Evolutionary conservation across 2,329 filamentous ascomycete genomes (phyloP).

Genomic region (Elsinoe ampelina): DNA sequence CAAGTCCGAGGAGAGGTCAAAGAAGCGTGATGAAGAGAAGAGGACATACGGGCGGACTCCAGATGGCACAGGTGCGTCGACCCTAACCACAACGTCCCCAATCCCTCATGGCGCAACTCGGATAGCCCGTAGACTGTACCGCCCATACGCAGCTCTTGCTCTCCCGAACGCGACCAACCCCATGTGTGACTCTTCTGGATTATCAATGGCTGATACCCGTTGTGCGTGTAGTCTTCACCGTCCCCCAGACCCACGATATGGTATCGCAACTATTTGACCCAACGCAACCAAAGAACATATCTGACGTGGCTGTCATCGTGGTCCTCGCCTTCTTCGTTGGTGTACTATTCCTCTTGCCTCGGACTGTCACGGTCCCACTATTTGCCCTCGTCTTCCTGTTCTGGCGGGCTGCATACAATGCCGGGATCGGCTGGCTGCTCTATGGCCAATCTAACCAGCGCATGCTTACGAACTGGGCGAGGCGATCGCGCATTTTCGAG

Average conservation of each 20-base stretch:
- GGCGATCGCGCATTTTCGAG: conserved; percentile 77
- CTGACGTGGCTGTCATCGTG: conserved; percentile 68
- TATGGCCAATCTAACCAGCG: conserved; percentile 84
- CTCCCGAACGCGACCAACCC: conserved; percentile 7
- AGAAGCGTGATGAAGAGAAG: conserved; percentile 46
- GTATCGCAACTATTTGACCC: conserved; percentile 94
- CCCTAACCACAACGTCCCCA: background rate
- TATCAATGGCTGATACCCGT: conserved; percentile 8
- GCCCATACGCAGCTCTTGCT: conserved; percentile 10
- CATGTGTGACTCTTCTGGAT: background rate
- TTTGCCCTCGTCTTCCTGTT: conserved; percentile 81
- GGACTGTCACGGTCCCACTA: conserved; percentile 58
- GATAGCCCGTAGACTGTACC: conserved; percentile 8
- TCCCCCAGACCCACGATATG: conserved; percentile 97
- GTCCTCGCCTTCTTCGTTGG: conserved; percentile 69
- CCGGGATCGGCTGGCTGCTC: conserved; percentile 83
- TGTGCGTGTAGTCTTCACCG: conserved; percentile 66
- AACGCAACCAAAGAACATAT: conserved; percentile 87
- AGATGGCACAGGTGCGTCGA: conserved; percentile 71
- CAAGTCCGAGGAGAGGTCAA: conserved; percentile 37
- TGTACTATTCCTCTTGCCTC: conserved; percentile 63
- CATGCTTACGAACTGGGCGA: conserved; percentile 78
- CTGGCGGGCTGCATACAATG: conserved; percentile 88
- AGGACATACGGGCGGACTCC: conserved; percentile 89
- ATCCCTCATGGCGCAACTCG: background rate